These are phyloP conservation scores for Talaromyces sp. DNA, from an alignment of 2,329 filamentous ascomycete genomes.

Conservation along the genomic window DNA sequence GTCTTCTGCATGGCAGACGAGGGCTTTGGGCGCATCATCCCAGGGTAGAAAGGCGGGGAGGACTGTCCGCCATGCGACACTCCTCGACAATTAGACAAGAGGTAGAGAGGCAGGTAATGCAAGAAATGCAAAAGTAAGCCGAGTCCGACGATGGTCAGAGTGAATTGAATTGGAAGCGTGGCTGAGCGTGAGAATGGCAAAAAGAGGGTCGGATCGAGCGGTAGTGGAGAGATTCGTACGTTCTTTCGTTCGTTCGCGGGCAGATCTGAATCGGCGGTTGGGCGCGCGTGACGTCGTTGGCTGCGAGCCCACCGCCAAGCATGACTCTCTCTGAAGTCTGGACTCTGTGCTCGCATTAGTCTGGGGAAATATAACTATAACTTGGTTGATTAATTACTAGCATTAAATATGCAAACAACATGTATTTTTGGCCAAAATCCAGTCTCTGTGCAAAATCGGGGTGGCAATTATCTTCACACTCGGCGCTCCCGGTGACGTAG, in stretches of 20 bases:
- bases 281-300: conserved; percentile 31
- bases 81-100: neutral
- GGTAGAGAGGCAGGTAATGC: neutral
- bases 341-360: too few relatives aligned
- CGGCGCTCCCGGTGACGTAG: neutral
- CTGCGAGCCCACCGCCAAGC: neutral
- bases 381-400: neutral
- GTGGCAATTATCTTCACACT: neutral
- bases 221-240: neutral
- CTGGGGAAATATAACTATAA: too few relatives aligned
- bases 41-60: conserved; percentile 15
- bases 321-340: too few relatives aligned
- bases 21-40: conserved; percentile 53
- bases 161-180: neutral
- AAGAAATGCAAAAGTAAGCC: too few relatives aligned
- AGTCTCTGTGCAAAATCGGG: neutral
- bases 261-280: conserved; percentile 15
- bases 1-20: conserved; percentile 86
- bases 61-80: conserved; percentile 19
- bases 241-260: neutral
- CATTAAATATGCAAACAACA: neutral
- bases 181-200: neutral
- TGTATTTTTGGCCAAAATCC: neutral
- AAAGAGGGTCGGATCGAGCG: neutral
- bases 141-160: too few relatives aligned